Evolutionary conservation across 805 yeast genomes (phyloP), one percentile per base, ranked within the genome.

Genomic region (Metschnikowia matae): DNA sequence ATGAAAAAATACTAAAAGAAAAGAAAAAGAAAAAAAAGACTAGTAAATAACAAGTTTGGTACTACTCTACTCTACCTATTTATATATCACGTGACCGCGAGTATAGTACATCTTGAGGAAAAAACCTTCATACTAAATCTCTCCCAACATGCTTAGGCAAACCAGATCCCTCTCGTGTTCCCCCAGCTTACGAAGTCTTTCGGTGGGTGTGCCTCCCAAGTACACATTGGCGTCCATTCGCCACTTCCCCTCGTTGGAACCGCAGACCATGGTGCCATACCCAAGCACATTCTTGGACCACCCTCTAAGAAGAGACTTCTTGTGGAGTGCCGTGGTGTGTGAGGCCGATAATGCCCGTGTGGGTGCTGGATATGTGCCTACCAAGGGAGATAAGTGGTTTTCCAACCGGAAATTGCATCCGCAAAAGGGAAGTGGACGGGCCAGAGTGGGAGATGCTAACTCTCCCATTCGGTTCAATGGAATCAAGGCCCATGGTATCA

Each of bases 391-490:
- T 59, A 86, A 85, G 69, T 90, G 91, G 52, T 91, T 81, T 67
- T 86, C 96, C 21, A 80, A 95, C 68, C 79, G 80, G 62, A 94
- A 94, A 66, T 73, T 94, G 58, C 76, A 82, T 36, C 88, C 89
- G 31, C 99, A 94, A 71, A 94, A 94, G 70, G 98, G 98, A 53
- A 74, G 89, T 14, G 99, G 99, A 71, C 79, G 80, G 54, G 99
- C 99, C 48, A 84, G 99, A 77, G 85, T 82, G 48, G 99, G 99
- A 74, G 97, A 91, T 70, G 90, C 87, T 52, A 92, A 91, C 62
- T 89, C 96, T 21, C 99, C 99, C 45, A 86, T 84, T 41, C 84
- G 96, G 72, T 83, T 82, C 62, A 89, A 87, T 62, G 97, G 96
- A 66, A 90, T 92, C 48, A 78, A 85, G 60, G 97, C 98, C 0